phyloP scores from a whole-genome alignment of 441 rosid species.

The Corymbia citriodora region DNA sequence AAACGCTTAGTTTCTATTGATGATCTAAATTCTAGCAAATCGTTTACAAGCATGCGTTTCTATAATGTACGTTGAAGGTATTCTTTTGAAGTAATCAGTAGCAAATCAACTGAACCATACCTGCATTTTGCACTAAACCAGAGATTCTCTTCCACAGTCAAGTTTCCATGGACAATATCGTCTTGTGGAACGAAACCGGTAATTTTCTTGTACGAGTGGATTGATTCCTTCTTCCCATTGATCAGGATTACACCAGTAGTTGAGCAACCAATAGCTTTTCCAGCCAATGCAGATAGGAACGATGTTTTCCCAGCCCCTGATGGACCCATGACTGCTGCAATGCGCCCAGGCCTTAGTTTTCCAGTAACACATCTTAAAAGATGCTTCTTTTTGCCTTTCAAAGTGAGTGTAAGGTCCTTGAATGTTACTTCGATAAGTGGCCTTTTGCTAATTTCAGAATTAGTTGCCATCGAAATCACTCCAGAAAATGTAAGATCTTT shows the following conservation, averaged over 20 bases:
- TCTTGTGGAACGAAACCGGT: slow-evolving; percentile 97
- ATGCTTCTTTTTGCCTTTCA: slow-evolving; percentile 80
- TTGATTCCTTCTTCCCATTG: slow-evolving; percentile 73
- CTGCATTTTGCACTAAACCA: slow-evolving; percentile 99
- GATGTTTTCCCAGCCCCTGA: slow-evolving; percentile 99
- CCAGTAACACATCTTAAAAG: slow-evolving; percentile 87
- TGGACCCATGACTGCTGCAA: slow-evolving; percentile 98
- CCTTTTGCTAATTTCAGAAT: slow-evolving; percentile 59
- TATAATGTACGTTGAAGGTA: neutral
- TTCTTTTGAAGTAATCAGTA: neutral
- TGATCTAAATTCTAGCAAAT: neutral
- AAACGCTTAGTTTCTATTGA: neutral
- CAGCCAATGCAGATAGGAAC: slow-evolving; percentile 87
- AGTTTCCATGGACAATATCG: slow-evolving; percentile 97
- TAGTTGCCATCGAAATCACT: slow-evolving; percentile 78
- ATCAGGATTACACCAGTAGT: slow-evolving; percentile 67
- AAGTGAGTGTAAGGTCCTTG: slow-evolving; percentile 73
- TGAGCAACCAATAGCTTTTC: slow-evolving; percentile 76
- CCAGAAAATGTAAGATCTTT: slow-evolving; percentile 88
- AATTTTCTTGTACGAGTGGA: slow-evolving; percentile 81
- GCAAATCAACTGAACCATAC: slow-evolving; percentile 23
- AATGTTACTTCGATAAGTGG: slow-evolving; percentile 69
- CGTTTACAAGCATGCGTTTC: neutral
- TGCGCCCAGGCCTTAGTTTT: slow-evolving; percentile 77
- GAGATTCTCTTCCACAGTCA: slow-evolving; percentile 93